Base-by-base conservation (phyloP, 73 alveolate species). In the Urostyla sp. region DNA sequence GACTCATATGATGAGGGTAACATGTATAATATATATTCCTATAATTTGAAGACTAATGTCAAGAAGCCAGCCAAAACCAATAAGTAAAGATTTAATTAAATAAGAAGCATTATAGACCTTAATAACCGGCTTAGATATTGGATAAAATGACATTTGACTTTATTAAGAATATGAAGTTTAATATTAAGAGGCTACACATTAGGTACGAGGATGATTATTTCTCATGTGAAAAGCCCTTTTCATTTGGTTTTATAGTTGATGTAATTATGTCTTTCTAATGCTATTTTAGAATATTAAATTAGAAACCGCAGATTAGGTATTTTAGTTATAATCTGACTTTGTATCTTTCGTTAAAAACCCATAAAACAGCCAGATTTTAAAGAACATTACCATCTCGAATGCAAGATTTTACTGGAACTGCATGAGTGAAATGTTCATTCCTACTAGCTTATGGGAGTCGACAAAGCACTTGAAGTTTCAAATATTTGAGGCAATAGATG, bases 151-250 rank as follows among this genome's bases (percentile, higher is more conserved):
- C 83, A 0, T 49, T 69, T 45, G 83, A 69, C 18, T 69, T 69
- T 32, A 11, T 69, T 8, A 69, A 69, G 27, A 69, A 69, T 34
- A 16, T 83, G 30, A 73, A 59, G 54, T 27, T 84, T 18, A 59
- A 31, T 72, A 72, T 84, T 0, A 84, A 51, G 44, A 84, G 50
- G 48, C 53, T 84, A 8, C 92, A 84, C 45, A 27, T 84, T 23
- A 57, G 92, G 44, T 84, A 53, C 43, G 92, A 84, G 34, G 88
- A 84, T 52, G 92, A 84, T 50, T 26, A 16, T 38, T 75, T 58
- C 72, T 34, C 58, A 46, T 49, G 73, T 20, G 91, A 81, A 51
- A 48, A 27, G 28, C 88, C 92, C 2, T 84, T 53, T 40, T 57
- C 92, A 4, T 75, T 73, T 44, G 92, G 92, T 28, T 15, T 84